Evolutionary conservation across 768 basidiomycete species (phyloP).

Genomic region (Megacollybia marginata): DNA sequence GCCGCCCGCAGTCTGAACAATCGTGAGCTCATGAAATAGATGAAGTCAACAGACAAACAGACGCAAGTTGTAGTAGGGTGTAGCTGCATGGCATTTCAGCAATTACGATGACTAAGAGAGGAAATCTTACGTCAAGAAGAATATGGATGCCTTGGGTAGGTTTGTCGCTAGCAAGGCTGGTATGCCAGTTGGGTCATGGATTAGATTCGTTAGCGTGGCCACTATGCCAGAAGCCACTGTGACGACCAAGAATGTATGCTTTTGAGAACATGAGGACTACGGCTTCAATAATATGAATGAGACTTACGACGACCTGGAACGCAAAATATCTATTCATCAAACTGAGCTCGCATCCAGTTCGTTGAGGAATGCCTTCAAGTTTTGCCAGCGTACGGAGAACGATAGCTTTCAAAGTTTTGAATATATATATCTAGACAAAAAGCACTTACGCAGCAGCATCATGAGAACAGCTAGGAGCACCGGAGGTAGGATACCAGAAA

Average conservation of each 20-base stretch:
- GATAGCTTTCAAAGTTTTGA: slow-evolving; percentile 32
- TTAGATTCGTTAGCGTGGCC: slow-evolving; percentile 54
- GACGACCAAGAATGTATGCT: slow-evolving; percentile 94
- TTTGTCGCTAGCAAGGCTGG: slow-evolving; percentile 69
- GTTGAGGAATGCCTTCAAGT: slow-evolving; percentile 87
- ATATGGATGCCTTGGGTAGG: slow-evolving; percentile 77
- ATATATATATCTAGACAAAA: not conserved
- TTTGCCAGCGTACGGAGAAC: slow-evolving; percentile 71
- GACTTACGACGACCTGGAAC: slow-evolving; percentile 83
- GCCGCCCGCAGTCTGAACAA: slow-evolving; percentile 58
- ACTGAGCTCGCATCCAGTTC: slow-evolving; percentile 77
- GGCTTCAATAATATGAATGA: not conserved
- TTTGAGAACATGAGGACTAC: slow-evolving; percentile 2
- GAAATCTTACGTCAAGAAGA: slow-evolving; percentile 73
- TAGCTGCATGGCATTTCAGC: slow-evolving; percentile 36
- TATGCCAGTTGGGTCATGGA: slow-evolving; percentile 60
- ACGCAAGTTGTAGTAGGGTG: slow-evolving; percentile 72
- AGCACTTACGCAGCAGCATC: slow-evolving; percentile 55
- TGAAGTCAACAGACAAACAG: slow-evolving; percentile 14
- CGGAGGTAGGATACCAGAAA: slow-evolving; percentile 79
- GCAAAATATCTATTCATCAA: slow-evolving; percentile 90
- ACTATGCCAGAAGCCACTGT: slow-evolving; percentile 82
- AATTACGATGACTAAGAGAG: not conserved
- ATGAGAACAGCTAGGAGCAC: slow-evolving; percentile 85
- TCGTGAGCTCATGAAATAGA: too few relatives aligned